Evolutionary conservation across 1,284 basidiomycete species (phyloP), one percentile per base, ranked within the genome.

Genomic region (Athelia sp.): DNA sequence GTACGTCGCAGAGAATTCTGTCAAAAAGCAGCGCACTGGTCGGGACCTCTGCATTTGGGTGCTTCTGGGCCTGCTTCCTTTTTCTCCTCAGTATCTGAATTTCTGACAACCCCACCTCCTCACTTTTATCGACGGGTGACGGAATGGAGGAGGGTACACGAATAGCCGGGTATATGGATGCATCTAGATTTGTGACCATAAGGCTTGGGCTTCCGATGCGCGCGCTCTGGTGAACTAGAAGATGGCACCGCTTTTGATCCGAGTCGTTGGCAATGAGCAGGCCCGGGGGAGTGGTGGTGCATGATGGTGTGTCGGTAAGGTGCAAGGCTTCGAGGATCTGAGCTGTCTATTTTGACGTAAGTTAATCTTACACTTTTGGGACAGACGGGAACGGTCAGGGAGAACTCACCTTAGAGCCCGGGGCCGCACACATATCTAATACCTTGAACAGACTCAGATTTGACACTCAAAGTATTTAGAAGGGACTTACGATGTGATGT

Each of bases 371-470:
- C 66, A 60, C 59, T 49, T 32, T 46, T 31, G 50, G 49, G 45
- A 44, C 32, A 29, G 40, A 49, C 15, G n/a, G n/a, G n/a, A n/a
- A 36, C 45, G 11, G n/a, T 36, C 17, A 6, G 22, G 9, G 26
- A 10, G 17, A 42, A 49, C 63, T 48, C 50, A 84, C 89, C 72
- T 99, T 99, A 26, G 93, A 97, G 14, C 97, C 97, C 1, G 97
- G 97, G 1, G 97, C 96, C n/a, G 97, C 97, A 64, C 96, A 99
- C 90, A 98, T 93, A 69, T 99, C 96, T 58, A 99, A 83, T 34
- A 93, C 91, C 87, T 93, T 53, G 22, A 21, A 53, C 49, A 45
- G 50, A 43, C 45, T 9, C 21, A 45, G 3, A 47, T 23, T 49
- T 34, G 18, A 47, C 13, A 9, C 43, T n/a, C 23, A 29, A n/a